Conservation (phyloP, 73 alveolate genomes). For the Tetrahymena malaccensis region DNA sequence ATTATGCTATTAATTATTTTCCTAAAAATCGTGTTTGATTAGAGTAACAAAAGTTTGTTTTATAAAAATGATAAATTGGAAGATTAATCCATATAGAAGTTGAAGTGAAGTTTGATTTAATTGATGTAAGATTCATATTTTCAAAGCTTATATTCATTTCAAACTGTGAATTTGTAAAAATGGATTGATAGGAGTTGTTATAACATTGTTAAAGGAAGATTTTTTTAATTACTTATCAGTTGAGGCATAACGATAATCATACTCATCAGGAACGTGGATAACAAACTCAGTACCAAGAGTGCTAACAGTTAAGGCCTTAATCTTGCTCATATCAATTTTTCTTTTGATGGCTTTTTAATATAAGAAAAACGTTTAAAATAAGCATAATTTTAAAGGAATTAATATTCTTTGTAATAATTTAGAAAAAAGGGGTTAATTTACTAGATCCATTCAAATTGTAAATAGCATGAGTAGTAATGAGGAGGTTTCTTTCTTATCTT, state of each 20-base stretch:
- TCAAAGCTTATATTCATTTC: too few species aligned
- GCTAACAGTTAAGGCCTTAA: slow-evolving; percentile 27
- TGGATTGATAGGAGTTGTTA: background rate
- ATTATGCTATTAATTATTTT: slow-evolving; percentile 3
- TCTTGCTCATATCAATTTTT: slow-evolving; percentile 15
- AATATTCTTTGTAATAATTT: too few species aligned
- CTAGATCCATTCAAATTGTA: slow-evolving; percentile 37
- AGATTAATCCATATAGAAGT: too few species aligned
- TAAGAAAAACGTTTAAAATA: background rate
- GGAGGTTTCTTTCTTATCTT: slow-evolving; percentile 35
- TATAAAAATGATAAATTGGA: too few species aligned
- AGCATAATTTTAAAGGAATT: background rate
- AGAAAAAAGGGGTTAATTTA: background rate
- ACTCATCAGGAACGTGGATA: slow-evolving; percentile 67
- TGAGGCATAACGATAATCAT: slow-evolving; percentile 63
- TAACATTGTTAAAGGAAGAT: background rate
- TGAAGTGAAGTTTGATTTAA: too few species aligned
- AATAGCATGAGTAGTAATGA: slow-evolving; percentile 26
- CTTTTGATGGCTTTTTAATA: slow-evolving; percentile 16
- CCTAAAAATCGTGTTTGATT: too few species aligned
- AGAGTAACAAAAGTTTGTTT: too few species aligned
- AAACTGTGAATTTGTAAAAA: too few species aligned
- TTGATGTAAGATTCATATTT: too few species aligned
- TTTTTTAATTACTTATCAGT: slow-evolving; percentile 35
- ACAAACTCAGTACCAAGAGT: slow-evolving; percentile 55